Conservation (phyloP, 179 eudicot genomes). For the Beta macrorhiza region DNA sequence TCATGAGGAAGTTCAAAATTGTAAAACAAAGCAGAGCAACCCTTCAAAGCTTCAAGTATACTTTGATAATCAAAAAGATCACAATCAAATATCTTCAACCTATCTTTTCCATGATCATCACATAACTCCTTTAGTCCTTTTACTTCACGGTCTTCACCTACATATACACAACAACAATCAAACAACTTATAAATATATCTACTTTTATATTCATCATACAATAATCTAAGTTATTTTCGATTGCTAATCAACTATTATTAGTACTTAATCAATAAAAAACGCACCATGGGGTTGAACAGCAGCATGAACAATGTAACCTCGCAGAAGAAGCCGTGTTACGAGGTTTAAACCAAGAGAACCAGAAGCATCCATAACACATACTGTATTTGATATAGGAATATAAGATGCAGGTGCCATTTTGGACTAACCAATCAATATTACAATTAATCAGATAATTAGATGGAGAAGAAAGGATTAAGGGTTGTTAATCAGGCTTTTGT, state of each 20-base stretch:
- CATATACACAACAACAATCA: background rate
- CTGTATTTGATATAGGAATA: conserved; percentile 38
- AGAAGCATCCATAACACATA: conserved; percentile 69
- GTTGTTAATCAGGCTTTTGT: background rate
- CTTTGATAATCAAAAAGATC: conserved; percentile 62
- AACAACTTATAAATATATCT: background rate
- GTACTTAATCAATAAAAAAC: background rate
- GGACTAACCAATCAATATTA: no score
- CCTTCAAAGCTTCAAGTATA: conserved; percentile 53
- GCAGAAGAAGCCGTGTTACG: conserved; percentile 48
- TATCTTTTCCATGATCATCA: conserved; percentile 34
- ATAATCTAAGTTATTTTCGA: no score
- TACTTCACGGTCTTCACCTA: conserved; percentile 41
- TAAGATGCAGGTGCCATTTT: conserved; percentile 43
- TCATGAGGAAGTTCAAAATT: conserved; percentile 55
- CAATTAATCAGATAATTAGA: background rate
- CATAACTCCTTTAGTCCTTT: conserved; percentile 23
- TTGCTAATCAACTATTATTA: background rate
- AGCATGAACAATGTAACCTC: conserved; percentile 61
- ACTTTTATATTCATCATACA: background rate
- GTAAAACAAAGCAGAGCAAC: conserved; percentile 61
- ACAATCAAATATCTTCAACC: conserved; percentile 44
- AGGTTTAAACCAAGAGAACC: conserved; percentile 47
- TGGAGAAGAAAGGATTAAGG: background rate
- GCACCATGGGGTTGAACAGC: conserved; percentile 41